Conservation (phyloP, 176 grass and related monocot species). For the Zoysia pacifica region DNA sequence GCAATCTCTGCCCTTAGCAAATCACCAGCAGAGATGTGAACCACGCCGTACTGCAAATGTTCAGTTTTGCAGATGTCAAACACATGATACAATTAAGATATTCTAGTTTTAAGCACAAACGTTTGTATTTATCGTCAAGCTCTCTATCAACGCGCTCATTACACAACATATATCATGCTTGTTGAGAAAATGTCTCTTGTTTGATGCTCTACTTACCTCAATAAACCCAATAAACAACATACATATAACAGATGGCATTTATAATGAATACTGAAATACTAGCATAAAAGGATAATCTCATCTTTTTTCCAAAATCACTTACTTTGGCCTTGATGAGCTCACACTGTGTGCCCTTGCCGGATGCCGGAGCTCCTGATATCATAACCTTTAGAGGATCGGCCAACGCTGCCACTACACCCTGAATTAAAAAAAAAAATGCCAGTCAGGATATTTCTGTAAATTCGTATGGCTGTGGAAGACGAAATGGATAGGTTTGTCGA, state of each 20-base stretch:
- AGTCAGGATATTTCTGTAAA: not conserved
- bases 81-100: conserved; percentile 15
- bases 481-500: not conserved
- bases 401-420: conserved; percentile 34
- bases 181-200: not conserved
- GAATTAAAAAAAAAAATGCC: not conserved
- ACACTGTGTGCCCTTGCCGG: conserved; percentile 92
- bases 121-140: not conserved
- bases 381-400: conserved; percentile 67
- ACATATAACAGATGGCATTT: conserved; percentile 2
- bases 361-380: conserved; percentile 86
- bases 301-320: conserved; percentile 25
- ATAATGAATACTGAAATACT: not conserved
- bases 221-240: not conserved
- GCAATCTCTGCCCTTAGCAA: conserved; percentile 88
- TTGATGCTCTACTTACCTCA: not conserved
- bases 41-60: conserved; percentile 71
- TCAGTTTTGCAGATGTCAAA: not conserved
- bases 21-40: conserved; percentile 96
- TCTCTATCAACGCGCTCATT: not conserved
- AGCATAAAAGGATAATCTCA: not conserved
- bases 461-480: not conserved
- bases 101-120: not conserved
- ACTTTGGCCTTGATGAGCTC: conserved; percentile 93
- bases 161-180: not conserved